Conservation (phyloP, 345 rosid genomes). For the Euphorbia tirucalli region DNA sequence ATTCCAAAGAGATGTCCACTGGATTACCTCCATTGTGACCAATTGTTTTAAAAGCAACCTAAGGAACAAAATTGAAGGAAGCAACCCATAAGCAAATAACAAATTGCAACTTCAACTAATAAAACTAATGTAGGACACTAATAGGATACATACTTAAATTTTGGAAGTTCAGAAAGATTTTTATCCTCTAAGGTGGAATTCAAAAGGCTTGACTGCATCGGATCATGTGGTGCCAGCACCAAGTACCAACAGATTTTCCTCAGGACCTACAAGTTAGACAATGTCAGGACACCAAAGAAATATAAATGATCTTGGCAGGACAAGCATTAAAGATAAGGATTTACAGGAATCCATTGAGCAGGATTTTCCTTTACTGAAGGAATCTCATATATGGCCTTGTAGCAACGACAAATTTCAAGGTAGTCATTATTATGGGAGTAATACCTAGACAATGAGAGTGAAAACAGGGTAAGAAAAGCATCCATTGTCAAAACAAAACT, state of each 20-base stretch:
- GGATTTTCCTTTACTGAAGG: conserved; percentile 77
- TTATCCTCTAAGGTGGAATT: conserved; percentile 81
- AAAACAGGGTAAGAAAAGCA: background rate
- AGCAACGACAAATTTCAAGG: conserved; percentile 88
- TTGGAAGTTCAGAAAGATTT: conserved; percentile 70
- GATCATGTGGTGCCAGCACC: conserved; percentile 70
- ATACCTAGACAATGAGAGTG: conserved; percentile 49
- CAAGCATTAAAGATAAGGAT: conserved; percentile 7
- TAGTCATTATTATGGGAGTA: conserved; percentile 78
- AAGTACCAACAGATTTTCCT: conserved; percentile 88
- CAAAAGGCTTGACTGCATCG: conserved; percentile 80
- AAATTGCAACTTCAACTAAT: background rate
- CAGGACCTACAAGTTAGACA: conserved; percentile 39
- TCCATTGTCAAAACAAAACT: background rate
- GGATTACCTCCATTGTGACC: conserved; percentile 97
- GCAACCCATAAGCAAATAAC: background rate
- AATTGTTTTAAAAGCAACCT: conserved; percentile 84
- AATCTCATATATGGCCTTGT: conserved; percentile 90
- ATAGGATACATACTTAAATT: conserved; percentile 52
- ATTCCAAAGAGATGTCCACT: conserved; percentile 95
- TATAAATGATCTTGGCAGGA: background rate
- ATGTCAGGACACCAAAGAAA: background rate
- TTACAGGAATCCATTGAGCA: conserved; percentile 76
- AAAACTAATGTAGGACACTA: background rate
- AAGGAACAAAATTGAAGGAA: conserved; percentile 15